phyloP scores from a whole-genome alignment of 139 green algal genomes.

The Volvox africanus region DNA sequence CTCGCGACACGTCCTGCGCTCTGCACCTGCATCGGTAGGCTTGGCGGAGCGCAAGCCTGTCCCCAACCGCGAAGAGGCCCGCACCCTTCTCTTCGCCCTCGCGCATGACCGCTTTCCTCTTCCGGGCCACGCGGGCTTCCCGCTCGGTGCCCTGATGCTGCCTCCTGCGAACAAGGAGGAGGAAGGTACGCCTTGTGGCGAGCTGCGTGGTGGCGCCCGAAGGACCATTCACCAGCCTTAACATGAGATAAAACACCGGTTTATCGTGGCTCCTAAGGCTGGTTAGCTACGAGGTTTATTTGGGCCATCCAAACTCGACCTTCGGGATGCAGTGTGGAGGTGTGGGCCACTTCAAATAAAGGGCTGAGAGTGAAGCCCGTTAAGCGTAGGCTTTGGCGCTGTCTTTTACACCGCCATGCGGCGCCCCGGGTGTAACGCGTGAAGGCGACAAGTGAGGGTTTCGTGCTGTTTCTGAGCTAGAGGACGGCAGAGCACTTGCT shows the following conservation, averaged over 20 bases:
- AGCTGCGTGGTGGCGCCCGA: too few relatives aligned
- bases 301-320: not conserved
- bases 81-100: slow-evolving; percentile 56
- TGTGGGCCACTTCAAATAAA: too few relatives aligned
- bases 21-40: not conserved
- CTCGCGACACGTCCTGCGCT: too few relatives aligned
- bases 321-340: too few relatives aligned
- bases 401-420: too few relatives aligned
- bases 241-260: not conserved
- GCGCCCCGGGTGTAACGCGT: too few relatives aligned
- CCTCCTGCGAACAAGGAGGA: slow-evolving; percentile 58
- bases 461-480: too few relatives aligned
- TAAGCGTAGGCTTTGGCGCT: too few relatives aligned
- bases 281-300: not conserved
- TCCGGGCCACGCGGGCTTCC: slow-evolving; percentile 69
- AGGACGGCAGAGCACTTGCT: too few relatives aligned
- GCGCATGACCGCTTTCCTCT: slow-evolving; percentile 66
- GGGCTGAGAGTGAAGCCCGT: too few relatives aligned
- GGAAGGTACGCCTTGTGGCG: slow-evolving; percentile 28
- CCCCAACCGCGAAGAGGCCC: slow-evolving; percentile 59
- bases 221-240: not conserved
- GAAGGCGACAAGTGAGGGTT: too few relatives aligned
- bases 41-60: slow-evolving; percentile 29
- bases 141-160: slow-evolving; percentile 58
- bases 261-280: not conserved